A percentile compares a stretch with the other conserved stretches of the same genome.
Conservation (phyloP, 768 basidiomycete genomes). For the Suillus americanus region DNA sequence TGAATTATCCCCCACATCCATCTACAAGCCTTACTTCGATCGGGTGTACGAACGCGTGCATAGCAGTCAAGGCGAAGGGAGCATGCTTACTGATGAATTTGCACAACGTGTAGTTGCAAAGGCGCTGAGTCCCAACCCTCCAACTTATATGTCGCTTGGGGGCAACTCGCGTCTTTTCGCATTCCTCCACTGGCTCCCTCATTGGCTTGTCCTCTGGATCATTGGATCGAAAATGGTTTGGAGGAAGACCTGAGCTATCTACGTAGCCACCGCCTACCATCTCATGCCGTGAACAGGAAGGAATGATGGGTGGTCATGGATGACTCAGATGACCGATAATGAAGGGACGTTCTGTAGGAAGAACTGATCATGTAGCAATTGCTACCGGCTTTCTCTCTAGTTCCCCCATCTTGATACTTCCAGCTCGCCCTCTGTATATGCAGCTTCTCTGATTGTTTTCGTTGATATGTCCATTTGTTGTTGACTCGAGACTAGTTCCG, state of each 20-base stretch:
- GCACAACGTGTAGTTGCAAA: conserved; percentile 51
- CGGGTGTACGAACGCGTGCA: conserved; percentile 56
- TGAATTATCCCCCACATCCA: conserved; percentile 45
- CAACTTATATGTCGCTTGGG: conserved; percentile 52
- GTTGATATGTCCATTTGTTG: no score
- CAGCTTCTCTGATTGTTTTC: neutral
- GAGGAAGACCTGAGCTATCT: neutral
- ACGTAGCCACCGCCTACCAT: conserved; percentile 6
- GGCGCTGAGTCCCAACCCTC: conserved; percentile 46
- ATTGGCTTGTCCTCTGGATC: conserved; percentile 18
- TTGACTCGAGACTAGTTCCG: no score
- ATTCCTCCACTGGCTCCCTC: conserved; percentile 24
- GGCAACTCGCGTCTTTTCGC: conserved; percentile 30
- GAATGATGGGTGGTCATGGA: no score
- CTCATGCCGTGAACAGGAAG: no score
- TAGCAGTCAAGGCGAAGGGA: conserved; percentile 45
- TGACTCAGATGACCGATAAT: conserved; percentile 6
- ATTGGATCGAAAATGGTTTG: conserved; percentile 5
- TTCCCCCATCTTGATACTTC: neutral
- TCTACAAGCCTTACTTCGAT: conserved; percentile 54
- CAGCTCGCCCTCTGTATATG: neutral
- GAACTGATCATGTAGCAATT: neutral
- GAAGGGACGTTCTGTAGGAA: neutral
- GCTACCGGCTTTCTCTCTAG: neutral
- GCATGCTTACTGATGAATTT: conserved; percentile 55